A percentile compares a stretch with the other conserved stretches of the same genome.
Conservation (phyloP, 768 basidiomycete species). For the Cystobasidium tubakii region DNA sequence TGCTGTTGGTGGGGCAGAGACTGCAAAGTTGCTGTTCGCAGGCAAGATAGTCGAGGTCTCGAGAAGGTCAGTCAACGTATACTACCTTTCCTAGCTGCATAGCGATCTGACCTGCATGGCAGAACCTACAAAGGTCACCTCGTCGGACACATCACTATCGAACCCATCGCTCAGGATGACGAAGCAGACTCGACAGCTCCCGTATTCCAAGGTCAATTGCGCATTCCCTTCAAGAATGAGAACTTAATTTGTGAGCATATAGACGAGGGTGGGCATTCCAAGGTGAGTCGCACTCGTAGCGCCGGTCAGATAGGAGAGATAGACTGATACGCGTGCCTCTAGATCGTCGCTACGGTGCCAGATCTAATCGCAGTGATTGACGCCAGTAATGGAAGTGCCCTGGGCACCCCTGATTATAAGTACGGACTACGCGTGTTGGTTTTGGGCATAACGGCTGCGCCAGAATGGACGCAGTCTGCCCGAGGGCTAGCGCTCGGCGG, state of each 20-base stretch:
- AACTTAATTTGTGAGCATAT: constrained; percentile 50
- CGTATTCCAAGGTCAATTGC: constrained; percentile 45
- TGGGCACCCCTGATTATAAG: constrained; percentile 62
- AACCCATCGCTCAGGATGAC: constrained; percentile 1
- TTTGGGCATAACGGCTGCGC: constrained; percentile 54
- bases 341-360: constrained; percentile 60
- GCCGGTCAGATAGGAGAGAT: too few relatives aligned
- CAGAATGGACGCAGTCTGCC: constrained; percentile 57
- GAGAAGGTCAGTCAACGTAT: constrained; percentile 10
- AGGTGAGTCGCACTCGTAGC: too few relatives aligned
- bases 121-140: constrained; percentile 17
- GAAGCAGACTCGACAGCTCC: neutral
- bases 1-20: constrained; percentile 48
- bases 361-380: constrained; percentile 64
- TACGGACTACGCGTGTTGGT: constrained; percentile 62
- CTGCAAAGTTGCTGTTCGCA: constrained; percentile 53
- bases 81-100: neutral
- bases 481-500: constrained; percentile 57
- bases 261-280: neutral
- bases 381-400: constrained; percentile 58
- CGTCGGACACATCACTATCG: constrained; percentile 3
- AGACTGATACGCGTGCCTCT: neutral
- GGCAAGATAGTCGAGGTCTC: constrained; percentile 61
- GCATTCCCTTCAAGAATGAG: constrained; percentile 63
- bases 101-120: neutral